These are phyloP conservation scores for Juglanconis juglandina DNA, from an alignment of 2,329 filamentous ascomycete genomes.

Conservation along the genomic window DNA sequence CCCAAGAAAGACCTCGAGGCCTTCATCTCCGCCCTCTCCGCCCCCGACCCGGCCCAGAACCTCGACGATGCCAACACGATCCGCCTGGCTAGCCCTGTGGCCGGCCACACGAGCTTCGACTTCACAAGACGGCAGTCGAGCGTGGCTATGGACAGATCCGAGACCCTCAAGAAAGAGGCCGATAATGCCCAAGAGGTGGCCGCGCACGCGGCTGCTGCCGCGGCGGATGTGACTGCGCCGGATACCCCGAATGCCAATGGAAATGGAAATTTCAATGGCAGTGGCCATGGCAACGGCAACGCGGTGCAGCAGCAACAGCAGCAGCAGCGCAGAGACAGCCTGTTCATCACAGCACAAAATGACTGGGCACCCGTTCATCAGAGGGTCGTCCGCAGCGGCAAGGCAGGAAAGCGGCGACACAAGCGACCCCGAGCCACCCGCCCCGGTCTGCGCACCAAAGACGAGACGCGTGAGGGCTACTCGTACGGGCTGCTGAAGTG, in stretches of 20 bases:
- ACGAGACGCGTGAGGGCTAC: constrained; percentile 93
- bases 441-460: constrained; percentile 62
- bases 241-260: constrained; percentile 14
- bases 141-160: constrained; percentile 24
- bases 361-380: constrained; percentile 92
- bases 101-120: constrained; percentile 35
- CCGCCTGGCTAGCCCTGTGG: constrained; percentile 39
- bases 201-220: constrained; percentile 37
- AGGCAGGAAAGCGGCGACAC: constrained; percentile 33
- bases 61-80: constrained; percentile 49
- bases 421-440: constrained; percentile 25
- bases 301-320: background rate
- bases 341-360: constrained; percentile 84
- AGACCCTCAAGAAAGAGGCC: constrained; percentile 19
- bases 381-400: constrained; percentile 43
- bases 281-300: too few relatives aligned
- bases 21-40: constrained; percentile 78
- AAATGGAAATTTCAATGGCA: constrained; percentile 7
- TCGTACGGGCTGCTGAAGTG: constrained; percentile 88
- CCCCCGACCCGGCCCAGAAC: constrained; percentile 70
- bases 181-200: constrained; percentile 31
- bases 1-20: constrained; percentile 67
- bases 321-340: constrained; percentile 18
- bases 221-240: constrained; percentile 30
- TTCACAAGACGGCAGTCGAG: constrained; percentile 40